A percentile compares a stretch with the other conserved stretches of the same genome.
Conservation (phyloP, 2,329 filamentous ascomycete genomes). For the Ophiostoma quercus region DNA sequence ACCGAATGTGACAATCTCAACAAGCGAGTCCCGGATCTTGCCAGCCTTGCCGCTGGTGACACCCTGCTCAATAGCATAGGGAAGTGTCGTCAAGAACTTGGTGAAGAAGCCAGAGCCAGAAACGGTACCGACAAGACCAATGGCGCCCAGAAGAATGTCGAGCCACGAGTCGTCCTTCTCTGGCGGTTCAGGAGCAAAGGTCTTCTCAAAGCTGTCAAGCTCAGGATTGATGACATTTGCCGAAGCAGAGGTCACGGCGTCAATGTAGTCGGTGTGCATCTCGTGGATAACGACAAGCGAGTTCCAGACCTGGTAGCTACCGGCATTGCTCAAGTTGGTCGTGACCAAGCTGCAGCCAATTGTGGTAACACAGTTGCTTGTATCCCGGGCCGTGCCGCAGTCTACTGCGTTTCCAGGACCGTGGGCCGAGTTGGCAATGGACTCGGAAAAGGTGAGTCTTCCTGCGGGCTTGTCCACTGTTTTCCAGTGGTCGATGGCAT, state of each 20-base stretch:
- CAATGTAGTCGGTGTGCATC: conserved; percentile 25
- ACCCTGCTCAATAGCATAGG: background rate
- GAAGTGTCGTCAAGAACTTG: background rate
- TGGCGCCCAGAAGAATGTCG: background rate
- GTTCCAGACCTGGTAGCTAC: conserved; percentile 26
- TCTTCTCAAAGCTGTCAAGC: conserved; percentile 19
- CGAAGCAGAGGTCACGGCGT: conserved; percentile 21
- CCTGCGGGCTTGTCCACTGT: background rate
- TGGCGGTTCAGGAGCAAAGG: conserved; percentile 18
- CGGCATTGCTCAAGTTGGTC: background rate
- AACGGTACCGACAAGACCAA: background rate
- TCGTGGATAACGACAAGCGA: conserved; percentile 26
- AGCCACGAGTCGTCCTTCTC: conserved; percentile 7
- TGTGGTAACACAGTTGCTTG: conserved; percentile 5
- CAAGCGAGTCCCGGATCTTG: background rate
- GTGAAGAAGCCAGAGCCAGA: background rate
- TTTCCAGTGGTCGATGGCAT: conserved; percentile 22
- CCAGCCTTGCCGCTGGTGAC: background rate
- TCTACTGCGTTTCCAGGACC: background rate
- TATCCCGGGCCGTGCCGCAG: background rate
- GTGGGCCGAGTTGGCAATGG: conserved; percentile 3
- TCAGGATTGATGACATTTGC: background rate
- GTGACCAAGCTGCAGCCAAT: background rate
- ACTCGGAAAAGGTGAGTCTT: background rate
- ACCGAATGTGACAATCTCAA: background rate